Conservation (phyloP, 805 yeast genomes). For the Scheffersomyces spartinae region DNA sequence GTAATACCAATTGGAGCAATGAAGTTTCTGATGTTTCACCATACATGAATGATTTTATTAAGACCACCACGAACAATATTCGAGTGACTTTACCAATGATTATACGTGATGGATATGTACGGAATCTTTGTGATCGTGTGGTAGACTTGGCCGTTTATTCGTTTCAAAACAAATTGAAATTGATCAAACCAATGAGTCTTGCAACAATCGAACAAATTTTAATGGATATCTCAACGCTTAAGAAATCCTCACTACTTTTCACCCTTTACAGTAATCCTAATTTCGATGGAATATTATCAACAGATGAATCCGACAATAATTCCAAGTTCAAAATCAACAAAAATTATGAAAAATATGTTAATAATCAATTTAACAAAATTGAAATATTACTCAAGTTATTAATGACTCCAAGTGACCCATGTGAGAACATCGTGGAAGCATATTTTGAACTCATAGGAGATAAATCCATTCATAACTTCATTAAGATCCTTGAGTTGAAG, state of each 20-base stretch:
- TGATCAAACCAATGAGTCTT: slow-evolving; percentile 54
- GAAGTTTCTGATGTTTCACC: slow-evolving; percentile 64
- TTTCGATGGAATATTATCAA: slow-evolving; percentile 14
- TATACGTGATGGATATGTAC: slow-evolving; percentile 56
- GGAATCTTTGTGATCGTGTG: slow-evolving; percentile 66
- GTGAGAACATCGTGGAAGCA: slow-evolving; percentile 46
- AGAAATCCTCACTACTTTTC: slow-evolving; percentile 36
- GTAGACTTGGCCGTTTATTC: slow-evolving; percentile 52
- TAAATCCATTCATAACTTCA: slow-evolving; percentile 47
- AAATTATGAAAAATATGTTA: slow-evolving; percentile 34
- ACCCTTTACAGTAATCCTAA: slow-evolving; percentile 32
- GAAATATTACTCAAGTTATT: slow-evolving; percentile 62
- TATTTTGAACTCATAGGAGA: slow-evolving; percentile 63
- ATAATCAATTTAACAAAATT: slow-evolving; percentile 27
- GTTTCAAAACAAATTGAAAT: slow-evolving; percentile 44
- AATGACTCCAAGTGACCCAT: slow-evolving; percentile 51
- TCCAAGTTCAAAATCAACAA: slow-evolving; percentile 14
- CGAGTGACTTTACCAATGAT: slow-evolving; percentile 42
- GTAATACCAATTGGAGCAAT: slow-evolving; percentile 57
- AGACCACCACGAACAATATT: slow-evolving; percentile 33
- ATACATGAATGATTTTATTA: slow-evolving; percentile 50
- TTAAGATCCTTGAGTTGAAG: slow-evolving; percentile 53
- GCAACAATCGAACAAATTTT: slow-evolving; percentile 71
- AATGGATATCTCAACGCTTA: slow-evolving; percentile 58
- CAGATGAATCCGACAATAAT: slow-evolving; percentile 9